Evolutionary conservation across 495 filamentous ascomycete species (phyloP).

Genomic region (Penicillium riverlandense): DNA sequence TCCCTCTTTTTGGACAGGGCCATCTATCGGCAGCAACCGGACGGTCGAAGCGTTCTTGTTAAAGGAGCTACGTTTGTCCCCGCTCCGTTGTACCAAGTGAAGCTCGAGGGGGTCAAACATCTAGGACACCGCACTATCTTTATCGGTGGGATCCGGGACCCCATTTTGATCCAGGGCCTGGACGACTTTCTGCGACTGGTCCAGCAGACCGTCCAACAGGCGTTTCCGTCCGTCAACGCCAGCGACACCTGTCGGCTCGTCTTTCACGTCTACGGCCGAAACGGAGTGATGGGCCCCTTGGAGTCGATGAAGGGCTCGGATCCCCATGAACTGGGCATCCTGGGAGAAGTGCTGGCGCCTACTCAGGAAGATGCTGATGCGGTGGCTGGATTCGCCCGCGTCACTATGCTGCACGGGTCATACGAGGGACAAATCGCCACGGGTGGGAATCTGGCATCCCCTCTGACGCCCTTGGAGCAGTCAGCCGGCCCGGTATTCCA

Average conservation of each 20-base stretch:
- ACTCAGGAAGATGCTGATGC: too few relatives aligned
- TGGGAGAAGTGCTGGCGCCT: slow-evolving; percentile 33
- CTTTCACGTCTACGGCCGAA: slow-evolving; percentile 35
- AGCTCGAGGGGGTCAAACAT: slow-evolving; percentile 35
- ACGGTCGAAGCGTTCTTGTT: slow-evolving; percentile 29
- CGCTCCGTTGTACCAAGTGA: slow-evolving; percentile 30
- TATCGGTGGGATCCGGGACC: slow-evolving; percentile 40
- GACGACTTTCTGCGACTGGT: slow-evolving; percentile 21
- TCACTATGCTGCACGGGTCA: slow-evolving; percentile 29
- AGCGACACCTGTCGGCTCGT: slow-evolving; percentile 26
- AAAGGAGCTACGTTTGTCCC: slow-evolving; percentile 29
- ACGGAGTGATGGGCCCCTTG: slow-evolving; percentile 12
- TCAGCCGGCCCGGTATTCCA: slow-evolving; percentile 25
- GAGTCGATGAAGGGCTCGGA: slow-evolving; percentile 4
- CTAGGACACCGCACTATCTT: slow-evolving; percentile 37
- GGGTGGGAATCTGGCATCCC: slow-evolving; percentile 37
- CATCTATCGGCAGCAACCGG: slow-evolving; percentile 31
- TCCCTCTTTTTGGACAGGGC: slow-evolving; percentile 27
- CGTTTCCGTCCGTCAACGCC: slow-evolving; percentile 8
- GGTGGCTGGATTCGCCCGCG: slow-evolving; percentile 26
- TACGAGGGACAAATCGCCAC: slow-evolving; percentile 39
- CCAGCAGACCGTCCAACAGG: slow-evolving; percentile 14
- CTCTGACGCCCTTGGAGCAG: slow-evolving; percentile 29
- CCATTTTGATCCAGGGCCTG: slow-evolving; percentile 35
- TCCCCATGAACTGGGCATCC: slow-evolving; percentile 25